Evolutionary conservation across 805 yeast genomes (phyloP), one percentile per base, ranked within the genome.

Genomic region (Suhomyces pyralidae): DNA sequence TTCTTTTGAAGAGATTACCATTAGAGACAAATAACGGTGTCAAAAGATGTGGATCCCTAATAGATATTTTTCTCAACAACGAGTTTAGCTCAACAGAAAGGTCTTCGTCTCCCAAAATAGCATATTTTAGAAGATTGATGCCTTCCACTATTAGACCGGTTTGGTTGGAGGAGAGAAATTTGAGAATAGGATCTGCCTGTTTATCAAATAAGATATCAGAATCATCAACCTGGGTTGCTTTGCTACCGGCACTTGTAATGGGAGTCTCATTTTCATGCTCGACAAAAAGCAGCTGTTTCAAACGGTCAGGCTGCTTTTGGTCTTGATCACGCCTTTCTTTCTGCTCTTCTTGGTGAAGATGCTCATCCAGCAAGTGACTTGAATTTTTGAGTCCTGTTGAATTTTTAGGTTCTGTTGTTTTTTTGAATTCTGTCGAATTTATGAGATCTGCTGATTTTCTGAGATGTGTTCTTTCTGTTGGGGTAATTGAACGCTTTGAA

Each of bases 71-170:
- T 22, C 56, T 60, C 14, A 75, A 51, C n/a, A 64, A 56, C 0
- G 48, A 52, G 24, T 54, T 56, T 2, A 70, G 53, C 40, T 64
- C 67, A 1, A 49, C 19, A 0, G 76, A 60, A 24, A 73, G 51
- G 10, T 65, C 69, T 47, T 76, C 80, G 19, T 66, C 67, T 1
- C 67, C 69, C 48, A 70, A 58, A 3, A 76, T 63, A 0, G 80
- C 78, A 56, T 65, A 70, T 44, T 69, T 69, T 42, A 76, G 61
- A 24, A 74, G 56, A 40, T 63, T 62, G 3, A 76, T 59, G 4
- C 79, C 80, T 55, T 75, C 78, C 0, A 50, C 53, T 7, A 69
- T 59, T 45, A 67, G 58, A 7, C 62, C 67, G 2, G 62, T 57
- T 38, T 68, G 67, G 19, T 64, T 54, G 1, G 79, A 75, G 4